phyloP scores from a whole-genome alignment of 2,329 filamentous ascomycete species.

The Ophiocordyceps australis region DNA sequence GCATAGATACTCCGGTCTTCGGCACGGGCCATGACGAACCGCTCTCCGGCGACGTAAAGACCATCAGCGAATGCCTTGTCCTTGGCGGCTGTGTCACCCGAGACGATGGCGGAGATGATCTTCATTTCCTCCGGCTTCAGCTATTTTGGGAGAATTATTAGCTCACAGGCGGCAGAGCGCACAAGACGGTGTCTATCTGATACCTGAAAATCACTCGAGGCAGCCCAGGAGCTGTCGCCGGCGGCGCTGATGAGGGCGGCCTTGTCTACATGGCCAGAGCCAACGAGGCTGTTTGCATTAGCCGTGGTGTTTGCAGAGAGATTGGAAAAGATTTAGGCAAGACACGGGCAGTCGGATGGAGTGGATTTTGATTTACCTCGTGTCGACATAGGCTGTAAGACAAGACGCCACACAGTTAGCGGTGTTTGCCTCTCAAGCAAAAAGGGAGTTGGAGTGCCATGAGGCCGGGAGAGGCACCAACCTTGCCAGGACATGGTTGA shows the following conservation, averaged over 20 bases:
- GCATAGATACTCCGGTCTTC: slow-evolving; percentile 70
- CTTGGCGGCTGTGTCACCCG: slow-evolving; percentile 23
- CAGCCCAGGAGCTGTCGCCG: slow-evolving; percentile 68
- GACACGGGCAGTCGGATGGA: background rate
- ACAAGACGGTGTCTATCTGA: no score
- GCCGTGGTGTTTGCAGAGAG: slow-evolving; percentile 2
- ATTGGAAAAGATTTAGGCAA: no score
- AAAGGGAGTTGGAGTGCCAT: slow-evolving; percentile 8
- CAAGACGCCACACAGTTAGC: slow-evolving; percentile 2
- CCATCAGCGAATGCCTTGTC: slow-evolving; percentile 56
- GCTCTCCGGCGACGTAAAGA: slow-evolving; percentile 56
- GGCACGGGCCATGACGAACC: slow-evolving; percentile 60
- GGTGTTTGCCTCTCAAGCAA: slow-evolving; percentile 4
- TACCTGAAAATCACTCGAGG: slow-evolving; percentile 56
- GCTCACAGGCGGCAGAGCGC: background rate
- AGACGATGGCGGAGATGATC: slow-evolving; percentile 33
- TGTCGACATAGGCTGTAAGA: slow-evolving; percentile 31
- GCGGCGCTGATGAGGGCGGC: slow-evolving; percentile 68
- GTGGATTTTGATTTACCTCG: slow-evolving; percentile 20
- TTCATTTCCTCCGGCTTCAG: slow-evolving; percentile 37
- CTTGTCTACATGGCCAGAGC: slow-evolving; percentile 63
- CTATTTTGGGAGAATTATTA: slow-evolving; percentile 6
- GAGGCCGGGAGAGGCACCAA: slow-evolving; percentile 16
- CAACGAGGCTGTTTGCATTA: slow-evolving; percentile 47
- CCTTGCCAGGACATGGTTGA: slow-evolving; percentile 59